Evolutionary conservation across 805 yeast genomes (phyloP).

Genomic region (Starmerella ratchasimensis): DNA sequence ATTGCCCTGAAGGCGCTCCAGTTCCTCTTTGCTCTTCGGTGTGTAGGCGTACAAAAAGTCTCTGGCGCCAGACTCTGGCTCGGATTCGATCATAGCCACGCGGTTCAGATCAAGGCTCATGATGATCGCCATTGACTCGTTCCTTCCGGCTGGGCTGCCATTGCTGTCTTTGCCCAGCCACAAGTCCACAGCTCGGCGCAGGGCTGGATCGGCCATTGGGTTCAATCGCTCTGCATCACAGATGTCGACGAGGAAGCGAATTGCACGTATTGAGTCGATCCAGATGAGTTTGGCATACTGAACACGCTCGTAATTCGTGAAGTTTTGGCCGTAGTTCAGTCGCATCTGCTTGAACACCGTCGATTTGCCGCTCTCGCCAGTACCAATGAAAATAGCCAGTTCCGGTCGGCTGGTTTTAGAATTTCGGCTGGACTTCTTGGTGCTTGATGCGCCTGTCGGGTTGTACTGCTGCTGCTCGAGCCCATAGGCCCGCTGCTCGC

Average conservation of each 20-base stretch:
- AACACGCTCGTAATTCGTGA: constrained; percentile 50
- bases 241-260: constrained; percentile 51
- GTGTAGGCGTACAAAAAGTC: constrained; percentile 30
- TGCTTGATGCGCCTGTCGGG: too few species aligned
- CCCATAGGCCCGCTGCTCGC: too few species aligned
- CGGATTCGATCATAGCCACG: constrained; percentile 26
- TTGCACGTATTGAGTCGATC: constrained; percentile 78
- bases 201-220: neutral
- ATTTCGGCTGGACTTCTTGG: too few species aligned
- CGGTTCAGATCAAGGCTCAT: constrained; percentile 15
- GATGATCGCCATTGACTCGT: constrained; percentile 10
- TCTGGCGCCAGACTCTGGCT: constrained; percentile 46
- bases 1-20: neutral
- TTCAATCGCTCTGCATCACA: constrained; percentile 12
- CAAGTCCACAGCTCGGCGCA: neutral
- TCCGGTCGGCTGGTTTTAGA: too few species aligned
- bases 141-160: too few species aligned
- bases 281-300: constrained; percentile 77
- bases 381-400: constrained; percentile 60
- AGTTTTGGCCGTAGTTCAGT: constrained; percentile 52
- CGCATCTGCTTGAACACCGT: constrained; percentile 73
- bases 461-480: too few species aligned
- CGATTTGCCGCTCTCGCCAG: constrained; percentile 79
- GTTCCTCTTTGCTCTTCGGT: neutral
- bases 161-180: constrained; percentile 9